A percentile compares a stretch with the other conserved stretches of the same genome.
Evolutionary conservation across 2,329 filamentous ascomycete species (phyloP).

Genomic region (Talaromyces verruculosus): DNA sequence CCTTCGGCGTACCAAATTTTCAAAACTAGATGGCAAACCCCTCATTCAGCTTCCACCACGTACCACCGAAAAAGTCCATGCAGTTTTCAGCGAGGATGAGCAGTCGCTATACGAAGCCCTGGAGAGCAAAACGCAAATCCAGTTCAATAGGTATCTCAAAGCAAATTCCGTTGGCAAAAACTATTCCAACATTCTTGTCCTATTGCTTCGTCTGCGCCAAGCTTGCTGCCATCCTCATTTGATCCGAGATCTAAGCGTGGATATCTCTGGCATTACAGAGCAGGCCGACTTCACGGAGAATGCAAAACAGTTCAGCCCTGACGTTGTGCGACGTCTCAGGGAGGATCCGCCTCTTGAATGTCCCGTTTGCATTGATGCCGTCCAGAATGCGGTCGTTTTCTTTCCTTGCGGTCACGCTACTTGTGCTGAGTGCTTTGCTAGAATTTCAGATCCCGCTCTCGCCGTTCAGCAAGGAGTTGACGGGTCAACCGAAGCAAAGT

Average conservation of each 20-base stretch:
- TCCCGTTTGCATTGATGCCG: slow-evolving; percentile 76
- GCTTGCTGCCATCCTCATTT: slow-evolving; percentile 76
- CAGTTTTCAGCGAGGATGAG: slow-evolving; percentile 67
- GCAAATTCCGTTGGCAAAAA: slow-evolving; percentile 66
- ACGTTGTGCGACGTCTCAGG: slow-evolving; percentile 68
- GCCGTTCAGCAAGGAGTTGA: slow-evolving; percentile 63
- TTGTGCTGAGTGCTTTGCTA: slow-evolving; percentile 73
- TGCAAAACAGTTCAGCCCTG: slow-evolving; percentile 59
- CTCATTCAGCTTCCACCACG: slow-evolving; percentile 69
- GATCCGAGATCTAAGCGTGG: slow-evolving; percentile 64
- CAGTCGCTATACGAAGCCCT: slow-evolving; percentile 63
- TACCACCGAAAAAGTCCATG: slow-evolving; percentile 60
- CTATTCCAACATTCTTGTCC: slow-evolving; percentile 77
- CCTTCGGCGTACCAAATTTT: slow-evolving; percentile 77
- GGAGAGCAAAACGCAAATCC: slow-evolving; percentile 64
- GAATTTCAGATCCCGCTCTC: slow-evolving; percentile 62
- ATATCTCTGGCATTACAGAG: slow-evolving; percentile 47
- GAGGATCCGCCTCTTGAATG: slow-evolving; percentile 68
- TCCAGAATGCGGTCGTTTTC: slow-evolving; percentile 73
- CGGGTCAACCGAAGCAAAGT: slow-evolving; percentile 56
- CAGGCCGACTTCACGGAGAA: slow-evolving; percentile 61
- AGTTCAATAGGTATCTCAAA: slow-evolving; percentile 75
- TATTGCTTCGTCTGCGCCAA: slow-evolving; percentile 77
- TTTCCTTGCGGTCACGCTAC: slow-evolving; percentile 80
- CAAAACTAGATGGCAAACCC: slow-evolving; percentile 74